Conservation (phyloP, 768 basidiomycete genomes). For the Pleurotus salmoneostramineus region DNA sequence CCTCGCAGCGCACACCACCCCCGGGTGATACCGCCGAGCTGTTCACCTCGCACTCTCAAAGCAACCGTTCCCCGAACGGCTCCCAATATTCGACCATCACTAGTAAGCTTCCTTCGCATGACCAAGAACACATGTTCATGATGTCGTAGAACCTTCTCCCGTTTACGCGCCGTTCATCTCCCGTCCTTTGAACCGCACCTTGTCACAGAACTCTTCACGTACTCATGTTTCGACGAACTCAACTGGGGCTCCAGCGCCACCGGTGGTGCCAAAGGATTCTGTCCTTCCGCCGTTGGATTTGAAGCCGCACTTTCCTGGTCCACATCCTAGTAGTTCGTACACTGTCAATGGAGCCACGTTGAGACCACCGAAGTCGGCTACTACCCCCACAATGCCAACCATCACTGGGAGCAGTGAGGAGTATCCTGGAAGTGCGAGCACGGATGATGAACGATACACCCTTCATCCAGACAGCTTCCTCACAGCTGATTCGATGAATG, state of each 20-base stretch:
- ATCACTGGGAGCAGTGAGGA: slow-evolving; percentile 35
- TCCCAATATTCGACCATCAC: slow-evolving; percentile 34
- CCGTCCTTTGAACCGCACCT: slow-evolving; percentile 62
- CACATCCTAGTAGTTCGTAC: slow-evolving; percentile 24
- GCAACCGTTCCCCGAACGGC: slow-evolving; percentile 28
- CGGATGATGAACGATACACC: slow-evolving; percentile 35
- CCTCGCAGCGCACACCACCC: slow-evolving; percentile 26
- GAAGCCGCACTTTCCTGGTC: slow-evolving; percentile 46
- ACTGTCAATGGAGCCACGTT: slow-evolving; percentile 24
- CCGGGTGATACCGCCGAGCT: slow-evolving; percentile 13
- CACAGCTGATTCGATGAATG: slow-evolving; percentile 32
- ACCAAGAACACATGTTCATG: background rate
- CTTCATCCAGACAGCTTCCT: slow-evolving; percentile 56
- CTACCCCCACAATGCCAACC: slow-evolving; percentile 31
- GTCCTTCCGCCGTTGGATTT: slow-evolving; percentile 58
- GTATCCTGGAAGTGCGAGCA: slow-evolving; percentile 18
- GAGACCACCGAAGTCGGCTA: slow-evolving; percentile 19
- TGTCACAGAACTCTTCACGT: slow-evolving; percentile 59
- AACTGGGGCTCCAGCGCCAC: slow-evolving; percentile 3
- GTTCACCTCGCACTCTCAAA: slow-evolving; percentile 16
- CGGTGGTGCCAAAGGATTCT: slow-evolving; percentile 10
- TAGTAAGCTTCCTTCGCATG: slow-evolving; percentile 31
- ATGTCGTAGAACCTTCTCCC: slow-evolving; percentile 41
- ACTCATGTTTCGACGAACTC: slow-evolving; percentile 47
- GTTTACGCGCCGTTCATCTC: slow-evolving; percentile 51